These are phyloP conservation scores for Rhodotorula babjevae DNA, from an alignment of 768 basidiomycete species.

Conservation along the genomic window DNA sequence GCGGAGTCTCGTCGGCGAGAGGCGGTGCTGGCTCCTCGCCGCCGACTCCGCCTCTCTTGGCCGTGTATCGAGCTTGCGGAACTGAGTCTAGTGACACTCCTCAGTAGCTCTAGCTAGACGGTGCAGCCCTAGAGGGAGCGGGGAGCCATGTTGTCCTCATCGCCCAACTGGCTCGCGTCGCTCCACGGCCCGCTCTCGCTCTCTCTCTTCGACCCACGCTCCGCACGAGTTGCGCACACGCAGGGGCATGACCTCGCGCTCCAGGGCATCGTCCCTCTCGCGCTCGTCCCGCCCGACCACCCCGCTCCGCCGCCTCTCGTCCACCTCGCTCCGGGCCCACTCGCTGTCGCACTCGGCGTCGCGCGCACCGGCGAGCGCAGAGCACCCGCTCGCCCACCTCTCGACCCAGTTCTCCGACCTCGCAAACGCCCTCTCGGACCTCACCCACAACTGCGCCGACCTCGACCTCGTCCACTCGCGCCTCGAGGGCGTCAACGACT, in stretches of 20 bases:
- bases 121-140: not conserved
- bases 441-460: conserved; percentile 28
- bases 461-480: conserved; percentile 12
- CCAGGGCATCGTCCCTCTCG: conserved; percentile 3
- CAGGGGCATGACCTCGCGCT: not conserved
- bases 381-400: conserved; percentile 31
- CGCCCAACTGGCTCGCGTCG: no score
- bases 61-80: no score
- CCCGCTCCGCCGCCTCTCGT: conserved; percentile 28
- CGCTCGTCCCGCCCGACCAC: conserved; percentile 25
- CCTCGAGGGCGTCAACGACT: conserved; percentile 38
- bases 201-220: no score
- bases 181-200: no score
- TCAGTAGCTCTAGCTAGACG: no score
- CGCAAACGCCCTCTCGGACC: conserved; percentile 31
- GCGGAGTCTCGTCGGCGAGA: no score
- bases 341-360: conserved; percentile 28
- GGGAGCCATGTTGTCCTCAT: no score
- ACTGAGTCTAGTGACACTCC: no score
- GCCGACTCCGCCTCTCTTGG: no score
- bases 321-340: conserved; percentile 22
- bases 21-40: no score
- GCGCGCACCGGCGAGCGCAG: not conserved
- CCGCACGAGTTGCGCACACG: no score
- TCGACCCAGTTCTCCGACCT: conserved; percentile 32